phyloP scores from a whole-genome alignment of 2,329 filamentous ascomycete genomes.

The Talaromyces sp. region DNA sequence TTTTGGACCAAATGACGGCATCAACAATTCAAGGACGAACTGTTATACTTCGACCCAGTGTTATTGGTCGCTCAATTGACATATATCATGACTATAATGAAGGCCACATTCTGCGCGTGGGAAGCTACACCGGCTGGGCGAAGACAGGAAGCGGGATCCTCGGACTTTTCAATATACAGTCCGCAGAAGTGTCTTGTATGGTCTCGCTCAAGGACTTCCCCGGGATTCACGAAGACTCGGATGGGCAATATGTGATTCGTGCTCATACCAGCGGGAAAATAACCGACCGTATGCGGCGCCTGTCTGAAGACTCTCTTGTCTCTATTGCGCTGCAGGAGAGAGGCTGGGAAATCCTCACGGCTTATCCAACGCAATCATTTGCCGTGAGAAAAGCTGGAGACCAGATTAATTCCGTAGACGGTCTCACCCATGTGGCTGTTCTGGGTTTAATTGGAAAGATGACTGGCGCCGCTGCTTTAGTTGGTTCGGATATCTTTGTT shows the following conservation, averaged over 20 bases:
- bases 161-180: constrained; percentile 80
- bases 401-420: constrained; percentile 40
- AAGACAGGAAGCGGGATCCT: constrained; percentile 74
- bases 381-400: constrained; percentile 32
- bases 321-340: constrained; percentile 63
- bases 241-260: constrained; percentile 69
- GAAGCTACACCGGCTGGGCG: constrained; percentile 71
- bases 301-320: constrained; percentile 53
- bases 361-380: constrained; percentile 67
- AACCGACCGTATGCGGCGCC: constrained; percentile 42
- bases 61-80: constrained; percentile 70
- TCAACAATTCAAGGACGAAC: constrained; percentile 71
- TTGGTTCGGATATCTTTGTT: constrained; percentile 62
- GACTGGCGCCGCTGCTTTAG: constrained; percentile 80
- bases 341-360: constrained; percentile 81
- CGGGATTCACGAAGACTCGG: constrained; percentile 58
- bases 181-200: constrained; percentile 65
- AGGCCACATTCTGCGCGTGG: constrained; percentile 72
- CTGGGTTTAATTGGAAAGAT: constrained; percentile 85
- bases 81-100: constrained; percentile 78
- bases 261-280: constrained; percentile 70
- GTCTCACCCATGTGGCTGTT: constrained; percentile 58
- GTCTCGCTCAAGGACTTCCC: constrained; percentile 73
- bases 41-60: constrained; percentile 77
- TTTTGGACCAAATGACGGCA: constrained; percentile 82